A percentile compares a stretch with the other conserved stretches of the same genome.
Conservation (phyloP, 1,139 yeast species). For the Kurtzmaniella natalensis region DNA sequence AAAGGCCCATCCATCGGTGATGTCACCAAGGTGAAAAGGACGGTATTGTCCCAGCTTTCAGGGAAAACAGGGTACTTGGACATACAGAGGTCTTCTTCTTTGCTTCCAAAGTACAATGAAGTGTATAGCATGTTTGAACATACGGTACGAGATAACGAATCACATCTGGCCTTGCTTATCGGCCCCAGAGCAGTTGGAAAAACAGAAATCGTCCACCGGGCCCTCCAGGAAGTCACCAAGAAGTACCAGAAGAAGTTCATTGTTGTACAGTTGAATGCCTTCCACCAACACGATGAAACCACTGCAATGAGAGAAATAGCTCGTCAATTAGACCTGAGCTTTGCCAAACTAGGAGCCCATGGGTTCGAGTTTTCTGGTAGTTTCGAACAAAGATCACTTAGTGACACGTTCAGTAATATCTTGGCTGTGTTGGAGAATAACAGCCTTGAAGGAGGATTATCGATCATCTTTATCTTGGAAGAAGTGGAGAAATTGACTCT, state of each 20-base stretch:
- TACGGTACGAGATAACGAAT: constrained; percentile 66
- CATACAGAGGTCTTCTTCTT: constrained; percentile 15
- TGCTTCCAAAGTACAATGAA: constrained; percentile 39
- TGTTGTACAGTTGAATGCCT: constrained; percentile 62
- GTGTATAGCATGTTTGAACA: constrained; percentile 56
- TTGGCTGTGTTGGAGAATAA: constrained; percentile 28
- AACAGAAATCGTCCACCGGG: constrained; percentile 56
- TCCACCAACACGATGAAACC: constrained; percentile 69
- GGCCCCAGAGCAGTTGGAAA: constrained; percentile 86
- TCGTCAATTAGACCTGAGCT: constrained; percentile 61
- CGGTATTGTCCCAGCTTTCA: constrained; percentile 18
- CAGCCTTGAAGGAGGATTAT: constrained; percentile 25
- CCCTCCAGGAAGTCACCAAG: constrained; percentile 42
- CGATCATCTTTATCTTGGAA: constrained; percentile 76
- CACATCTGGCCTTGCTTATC: constrained; percentile 73
- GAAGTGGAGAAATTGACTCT: constrained; percentile 79
- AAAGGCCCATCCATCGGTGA: constrained; percentile 9
- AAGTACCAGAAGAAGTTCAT: constrained; percentile 49
- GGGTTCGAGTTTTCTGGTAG: constrained; percentile 45
- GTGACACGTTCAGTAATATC: constrained; percentile 38
- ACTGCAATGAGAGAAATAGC: constrained; percentile 84
- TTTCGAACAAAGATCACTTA: constrained; percentile 42
- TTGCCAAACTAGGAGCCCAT: constrained; percentile 38
- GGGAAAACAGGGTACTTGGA: constrained; percentile 17
- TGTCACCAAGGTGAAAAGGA: constrained; percentile 13